phyloP scores from a whole-genome alignment of 208 protist species.

The Leishmania braziliensis region DNA sequence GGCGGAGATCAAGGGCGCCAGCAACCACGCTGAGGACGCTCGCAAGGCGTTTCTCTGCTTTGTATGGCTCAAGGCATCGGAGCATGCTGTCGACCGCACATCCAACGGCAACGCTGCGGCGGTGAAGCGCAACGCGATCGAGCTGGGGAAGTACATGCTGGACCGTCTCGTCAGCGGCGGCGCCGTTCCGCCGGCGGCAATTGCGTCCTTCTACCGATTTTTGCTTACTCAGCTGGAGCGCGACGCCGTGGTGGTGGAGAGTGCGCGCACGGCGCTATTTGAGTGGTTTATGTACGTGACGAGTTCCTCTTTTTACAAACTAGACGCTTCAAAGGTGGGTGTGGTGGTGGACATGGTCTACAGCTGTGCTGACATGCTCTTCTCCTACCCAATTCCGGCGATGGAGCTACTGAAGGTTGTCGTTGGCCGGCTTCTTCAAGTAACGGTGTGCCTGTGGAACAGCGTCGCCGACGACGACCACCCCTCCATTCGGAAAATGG shows the following conservation, averaged over 20 bases:
- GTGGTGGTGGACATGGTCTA: conserved; percentile 50
- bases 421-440: conserved; percentile 44
- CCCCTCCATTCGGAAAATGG: conserved; percentile 31
- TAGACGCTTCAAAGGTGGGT: conserved; percentile 34
- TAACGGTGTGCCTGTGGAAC: conserved; percentile 40
- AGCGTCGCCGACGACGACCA: conserved; percentile 15
- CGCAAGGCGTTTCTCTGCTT: conserved; percentile 51
- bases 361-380: conserved; percentile 40
- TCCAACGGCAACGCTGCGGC: conserved; percentile 9
- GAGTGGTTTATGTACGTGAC: conserved; percentile 74
- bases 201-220: conserved; percentile 47
- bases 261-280: conserved; percentile 44
- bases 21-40: conserved; percentile 40
- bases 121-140: conserved; percentile 49
- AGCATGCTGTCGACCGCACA: conserved; percentile 32
- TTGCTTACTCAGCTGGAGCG: conserved; percentile 35
- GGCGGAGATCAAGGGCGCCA: conserved; percentile 37
- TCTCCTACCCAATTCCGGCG: conserved; percentile 49
- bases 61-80: conserved; percentile 62
- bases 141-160: conserved; percentile 57
- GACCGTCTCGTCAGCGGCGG: conserved; percentile 61
- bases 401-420: conserved; percentile 47
- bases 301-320: conserved; percentile 38
- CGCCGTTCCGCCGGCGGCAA: conserved; percentile 41
- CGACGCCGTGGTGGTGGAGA: conserved; percentile 32